These are phyloP conservation scores for Knufia fluminis DNA, from an alignment of 2,329 filamentous ascomycete species.

Conservation along the genomic window DNA sequence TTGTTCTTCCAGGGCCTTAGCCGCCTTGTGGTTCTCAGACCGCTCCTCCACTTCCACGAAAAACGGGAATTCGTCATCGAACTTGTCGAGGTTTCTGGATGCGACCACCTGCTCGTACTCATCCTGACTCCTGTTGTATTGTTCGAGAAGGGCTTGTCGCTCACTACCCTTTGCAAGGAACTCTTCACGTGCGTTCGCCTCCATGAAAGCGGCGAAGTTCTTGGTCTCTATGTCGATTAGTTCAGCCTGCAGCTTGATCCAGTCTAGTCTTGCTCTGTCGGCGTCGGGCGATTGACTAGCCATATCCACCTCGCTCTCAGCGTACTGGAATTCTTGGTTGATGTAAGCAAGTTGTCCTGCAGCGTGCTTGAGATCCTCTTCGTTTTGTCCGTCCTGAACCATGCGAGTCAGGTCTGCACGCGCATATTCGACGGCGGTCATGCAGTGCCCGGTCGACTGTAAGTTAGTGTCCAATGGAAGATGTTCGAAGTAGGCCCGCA, in stretches of 20 bases:
- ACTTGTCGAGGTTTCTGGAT: background rate
- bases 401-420: background rate
- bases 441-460: background rate
- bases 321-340: background rate
- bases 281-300: background rate
- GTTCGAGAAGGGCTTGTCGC: background rate
- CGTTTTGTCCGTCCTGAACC: background rate
- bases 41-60: background rate
- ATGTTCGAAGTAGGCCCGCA: background rate
- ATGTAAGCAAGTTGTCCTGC: background rate
- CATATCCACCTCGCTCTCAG: background rate
- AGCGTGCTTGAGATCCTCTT: background rate
- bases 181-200: conserved; percentile 5
- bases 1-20: background rate
- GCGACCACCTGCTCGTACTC: background rate
- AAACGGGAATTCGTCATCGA: background rate
- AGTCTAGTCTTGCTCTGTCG: conserved; percentile 2
- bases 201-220: background rate
- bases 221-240: background rate
- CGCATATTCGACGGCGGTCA: background rate
- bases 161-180: background rate
- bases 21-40: background rate
- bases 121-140: too few species aligned
- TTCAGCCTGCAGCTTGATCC: background rate
- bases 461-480: background rate